Base-by-base conservation (phyloP, 192 early-diverging fungal species). In the Linnemannia elongata region DNA sequence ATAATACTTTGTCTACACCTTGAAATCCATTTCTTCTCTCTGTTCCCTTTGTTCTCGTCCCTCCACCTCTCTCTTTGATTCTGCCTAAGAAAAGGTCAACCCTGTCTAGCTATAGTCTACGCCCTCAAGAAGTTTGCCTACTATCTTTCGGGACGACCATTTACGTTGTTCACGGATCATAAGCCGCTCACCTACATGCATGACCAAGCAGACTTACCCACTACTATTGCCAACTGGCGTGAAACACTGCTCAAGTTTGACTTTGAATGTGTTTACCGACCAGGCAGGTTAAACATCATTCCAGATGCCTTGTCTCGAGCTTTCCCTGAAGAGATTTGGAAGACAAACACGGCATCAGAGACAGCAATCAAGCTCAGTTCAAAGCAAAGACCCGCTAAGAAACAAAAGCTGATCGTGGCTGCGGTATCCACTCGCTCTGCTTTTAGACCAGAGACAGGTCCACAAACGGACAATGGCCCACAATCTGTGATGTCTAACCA, bases 151-250 rank as follows among this genome's bases (percentile, higher is more conserved):
- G 82, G 88, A 54, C 49, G 74, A 27, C 54, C 18, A 6, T 89
- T 87, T 22, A 82, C 82, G 0, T 44, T 90, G 39, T 87, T 74
- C 47, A 85, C 85, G 0, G 85, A 90, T 54, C 85, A 89, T 77
- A 44, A 47, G 17, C 79, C 77, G 4, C 54, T 87, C 12, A 78
- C 75, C 13, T 81, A 63, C 45, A 36, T 89, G 18, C 69, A 80
- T 45, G 75, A 75, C 24, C 88, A 88, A 63, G 38, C 52, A 8
- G 52, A 55, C 6, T 39, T 83, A 4, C 44, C 71, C 4, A 27
- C 41, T 30, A 84, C 79, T 71, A 81, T 89, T 39, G 69, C 74
- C 5, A 49, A 78, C 8, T 89, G 89, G 89, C n/a, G 69, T 13
- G 82, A 89, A n/a, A 88, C 79, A 6, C 38, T 89, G 0, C 63